These are phyloP conservation scores for Penicillium sp. DNA, from an alignment of 2,329 filamentous ascomycete genomes.

Conservation along the genomic window DNA sequence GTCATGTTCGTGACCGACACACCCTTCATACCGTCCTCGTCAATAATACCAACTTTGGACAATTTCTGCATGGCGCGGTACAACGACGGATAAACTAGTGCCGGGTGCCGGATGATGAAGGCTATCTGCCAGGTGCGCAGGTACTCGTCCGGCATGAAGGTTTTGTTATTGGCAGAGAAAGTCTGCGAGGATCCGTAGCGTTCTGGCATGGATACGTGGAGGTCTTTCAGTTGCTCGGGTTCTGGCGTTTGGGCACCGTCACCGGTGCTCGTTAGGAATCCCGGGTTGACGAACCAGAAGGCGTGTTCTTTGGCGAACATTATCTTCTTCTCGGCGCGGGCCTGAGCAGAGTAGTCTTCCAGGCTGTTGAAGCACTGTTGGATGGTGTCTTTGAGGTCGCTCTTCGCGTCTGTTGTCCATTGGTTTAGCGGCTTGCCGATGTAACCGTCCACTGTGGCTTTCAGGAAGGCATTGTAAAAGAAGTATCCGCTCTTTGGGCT, in stretches of 20 bases:
- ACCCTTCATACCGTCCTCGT: constrained; percentile 10
- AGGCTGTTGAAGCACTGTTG: constrained; percentile 27
- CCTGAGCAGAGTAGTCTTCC: constrained; percentile 20
- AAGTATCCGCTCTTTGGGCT: constrained; percentile 13
- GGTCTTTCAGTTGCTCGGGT: constrained; percentile 1
- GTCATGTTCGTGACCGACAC: constrained; percentile 23
- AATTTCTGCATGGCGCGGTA: constrained; percentile 31
- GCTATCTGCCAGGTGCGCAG: constrained; percentile 32
- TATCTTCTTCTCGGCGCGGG: constrained; percentile 26
- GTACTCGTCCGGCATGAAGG: constrained; percentile 35
- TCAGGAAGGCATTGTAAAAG: constrained; percentile 9
- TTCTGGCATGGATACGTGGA: constrained; percentile 13
- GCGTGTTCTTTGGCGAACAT: constrained; percentile 39
- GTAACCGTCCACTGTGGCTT: background rate
- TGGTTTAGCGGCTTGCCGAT: constrained; percentile 18
- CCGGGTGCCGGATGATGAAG: constrained; percentile 41
- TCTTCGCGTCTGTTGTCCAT: constrained; percentile 27
- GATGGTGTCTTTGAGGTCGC: constrained; percentile 21
- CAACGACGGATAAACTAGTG: constrained; percentile 37
- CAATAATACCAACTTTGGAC: constrained; percentile 8
- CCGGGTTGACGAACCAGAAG: constrained; percentile 25
- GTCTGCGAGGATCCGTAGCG: constrained; percentile 15
- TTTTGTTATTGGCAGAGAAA: constrained; percentile 31
- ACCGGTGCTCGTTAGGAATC: constrained; percentile 13
- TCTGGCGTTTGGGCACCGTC: background rate